Conservation (phyloP, 1,284 basidiomycete species). For the Leccinum pachyderme region DNA sequence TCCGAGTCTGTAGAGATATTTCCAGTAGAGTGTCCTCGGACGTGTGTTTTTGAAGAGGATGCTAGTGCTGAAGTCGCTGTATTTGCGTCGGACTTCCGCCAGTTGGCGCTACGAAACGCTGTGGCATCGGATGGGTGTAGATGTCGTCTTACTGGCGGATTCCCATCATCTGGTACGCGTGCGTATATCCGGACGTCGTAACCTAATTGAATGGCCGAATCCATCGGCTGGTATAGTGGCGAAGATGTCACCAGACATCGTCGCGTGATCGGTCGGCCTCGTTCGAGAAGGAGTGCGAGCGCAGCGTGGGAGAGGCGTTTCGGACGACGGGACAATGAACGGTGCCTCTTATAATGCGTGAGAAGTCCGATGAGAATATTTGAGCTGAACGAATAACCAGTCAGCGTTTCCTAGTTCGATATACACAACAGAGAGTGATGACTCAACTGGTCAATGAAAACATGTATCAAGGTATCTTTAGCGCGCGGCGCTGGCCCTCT, state of each 20-base stretch:
- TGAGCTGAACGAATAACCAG: conserved; percentile 47
- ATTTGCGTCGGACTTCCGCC: conserved; percentile 24
- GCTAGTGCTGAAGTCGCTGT: background rate
- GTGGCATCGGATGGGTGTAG: conserved; percentile 13
- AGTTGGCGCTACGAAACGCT: conserved; percentile 13
- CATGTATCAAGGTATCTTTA: conserved; percentile 67
- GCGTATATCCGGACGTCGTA: conserved; percentile 79
- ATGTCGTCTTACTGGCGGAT: conserved; percentile 50
- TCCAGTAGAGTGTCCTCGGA: conserved; percentile 33
- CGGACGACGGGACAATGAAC: conserved; percentile 32
- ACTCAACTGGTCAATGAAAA: conserved; percentile 84
- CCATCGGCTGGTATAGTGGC: conserved; percentile 80
- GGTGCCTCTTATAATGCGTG: conserved; percentile 57
- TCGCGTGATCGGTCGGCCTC: conserved; percentile 64
- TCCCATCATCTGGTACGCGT: conserved; percentile 72
- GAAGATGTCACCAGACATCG: conserved; percentile 80
- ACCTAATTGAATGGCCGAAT: conserved; percentile 68
- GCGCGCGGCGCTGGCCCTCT: conserved; percentile 46
- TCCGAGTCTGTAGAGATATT: conserved; percentile 31
- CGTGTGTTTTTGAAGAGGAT: conserved; percentile 17
- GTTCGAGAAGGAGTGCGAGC: conserved; percentile 68
- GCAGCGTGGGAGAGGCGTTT: conserved; percentile 66
- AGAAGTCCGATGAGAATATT: conserved; percentile 82
- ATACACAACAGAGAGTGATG: conserved; percentile 13
- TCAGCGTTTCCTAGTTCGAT: conserved; percentile 3